Percentiles rank a stretch among this genome's conserved stretches.
These are phyloP conservation scores for Stephanodiscus minutulus DNA, from an alignment of 108 stramenopile genomes.

Conservation along the genomic window DNA sequence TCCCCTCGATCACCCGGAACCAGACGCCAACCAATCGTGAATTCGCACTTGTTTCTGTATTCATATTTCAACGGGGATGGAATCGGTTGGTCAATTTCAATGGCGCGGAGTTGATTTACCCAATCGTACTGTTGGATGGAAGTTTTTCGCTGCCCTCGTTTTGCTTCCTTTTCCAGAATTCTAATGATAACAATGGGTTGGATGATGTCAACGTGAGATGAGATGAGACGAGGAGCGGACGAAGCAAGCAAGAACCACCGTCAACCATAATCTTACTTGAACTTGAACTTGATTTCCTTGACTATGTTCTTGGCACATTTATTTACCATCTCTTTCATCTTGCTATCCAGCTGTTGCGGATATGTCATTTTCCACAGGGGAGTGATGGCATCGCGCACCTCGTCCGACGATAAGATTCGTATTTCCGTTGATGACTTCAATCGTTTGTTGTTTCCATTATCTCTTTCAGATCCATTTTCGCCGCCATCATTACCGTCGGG, in stretches of 20 bases:
- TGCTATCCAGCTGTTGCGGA: conserved; percentile 59
- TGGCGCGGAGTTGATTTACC: conserved; percentile 51
- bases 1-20: conserved; percentile 14
- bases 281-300: conserved; percentile 67
- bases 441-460: conserved; percentile 6
- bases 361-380: conserved; percentile 64
- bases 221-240: not conserved
- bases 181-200: conserved; percentile 7
- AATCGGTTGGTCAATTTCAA: conserved; percentile 54
- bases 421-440: conserved; percentile 19
- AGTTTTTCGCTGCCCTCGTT: conserved; percentile 42
- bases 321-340: conserved; percentile 65
- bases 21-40: conserved; percentile 76
- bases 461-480: conserved; percentile 7
- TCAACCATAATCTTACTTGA: conserved; percentile 28
- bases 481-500: conserved; percentile 10
- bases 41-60: conserved; percentile 92
- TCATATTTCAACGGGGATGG: conserved; percentile 55
- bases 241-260: conserved; percentile 5
- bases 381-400: conserved; percentile 64
- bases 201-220: not conserved
- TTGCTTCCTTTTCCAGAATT: conserved; percentile 55
- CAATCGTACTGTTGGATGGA: conserved; percentile 49
- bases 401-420: conserved; percentile 39
- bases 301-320: conserved; percentile 66